Base-by-base conservation (phyloP, 176 grass and related monocot genomes). In the Phyllostachys edulis region DNA sequence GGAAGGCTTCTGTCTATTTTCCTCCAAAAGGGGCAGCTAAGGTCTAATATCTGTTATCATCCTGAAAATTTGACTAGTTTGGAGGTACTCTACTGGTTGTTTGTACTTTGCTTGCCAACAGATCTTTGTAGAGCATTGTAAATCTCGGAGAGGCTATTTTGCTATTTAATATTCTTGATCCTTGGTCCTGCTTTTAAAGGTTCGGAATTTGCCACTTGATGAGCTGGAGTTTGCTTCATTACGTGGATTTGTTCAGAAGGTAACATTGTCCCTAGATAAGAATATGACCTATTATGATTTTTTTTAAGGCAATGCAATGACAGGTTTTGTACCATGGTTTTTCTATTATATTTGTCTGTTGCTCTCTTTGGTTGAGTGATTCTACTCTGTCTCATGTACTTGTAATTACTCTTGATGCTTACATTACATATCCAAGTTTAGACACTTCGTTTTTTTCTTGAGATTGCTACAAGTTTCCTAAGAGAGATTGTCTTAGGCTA, bases 11-110 rank as follows among this genome's bases (percentile, higher is more conserved):
- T 98, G 60, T 98, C 89, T 57, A 27, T 98, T 87, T 93, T 86
- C 88, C 96, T 98, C 75, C 96, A 98, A 75, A 98, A 98, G 77
- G 96, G 96, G 60, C 96, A 98, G 82, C 86, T 98, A 83, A 90
- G 89, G 87, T 90, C 94, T 86, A 98, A 93, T 90, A 85, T 91
- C 57, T 95, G 77, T 89, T 98, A 98, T 80, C 80, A 92, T 85
- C 93, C 96, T 85, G 85, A 91, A 85, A 90, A 62, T 79, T 94
- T 80, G 65, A 92, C 91, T 85, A 96, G 85, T 89, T 76, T 98
- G 68, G 96, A 98, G 96, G 96, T 98, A 91, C n/a, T 73, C 8
- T 71, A 80, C 66, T 61, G 63, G 17, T 61, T 73, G 42, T 75
- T 90, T 91, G 16, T 71, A 80, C 37, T 73, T 75, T 90, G 18